phyloP scores from a whole-genome alignment of 805 yeast species.

The Candida manassasensis region DNA sequence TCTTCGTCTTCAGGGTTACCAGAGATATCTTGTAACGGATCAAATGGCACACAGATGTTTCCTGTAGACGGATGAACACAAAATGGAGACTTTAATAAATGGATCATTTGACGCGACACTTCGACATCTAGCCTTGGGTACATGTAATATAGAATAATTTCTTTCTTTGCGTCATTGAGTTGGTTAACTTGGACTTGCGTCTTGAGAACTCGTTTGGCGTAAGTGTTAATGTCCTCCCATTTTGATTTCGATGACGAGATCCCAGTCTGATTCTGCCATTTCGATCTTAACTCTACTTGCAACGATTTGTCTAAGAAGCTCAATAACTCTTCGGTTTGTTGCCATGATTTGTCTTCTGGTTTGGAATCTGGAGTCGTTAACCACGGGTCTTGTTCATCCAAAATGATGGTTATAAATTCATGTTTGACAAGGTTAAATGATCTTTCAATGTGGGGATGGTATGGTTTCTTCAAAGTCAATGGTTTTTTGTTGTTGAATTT shows the following conservation, averaged over 20 bases:
- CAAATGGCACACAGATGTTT: constrained; percentile 87
- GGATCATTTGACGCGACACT: constrained; percentile 85
- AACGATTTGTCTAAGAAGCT: constrained; percentile 56
- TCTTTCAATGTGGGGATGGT: constrained; percentile 82
- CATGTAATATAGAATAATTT: constrained; percentile 69
- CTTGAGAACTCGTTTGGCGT: constrained; percentile 46
- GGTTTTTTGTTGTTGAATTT: constrained; percentile 41
- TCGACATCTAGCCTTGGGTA: constrained; percentile 93
- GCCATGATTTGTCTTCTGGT: constrained; percentile 46
- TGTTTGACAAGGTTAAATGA: constrained; percentile 63
- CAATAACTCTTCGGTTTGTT: constrained; percentile 48
- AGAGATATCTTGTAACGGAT: constrained; percentile 39
- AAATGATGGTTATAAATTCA: constrained; percentile 59
- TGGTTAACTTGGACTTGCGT: constrained; percentile 42
- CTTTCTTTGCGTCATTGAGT: constrained; percentile 71
- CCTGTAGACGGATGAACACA: constrained; percentile 97
- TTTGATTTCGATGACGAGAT: constrained; percentile 51
- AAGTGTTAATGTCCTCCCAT: constrained; percentile 71
- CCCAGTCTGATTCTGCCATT: constrained; percentile 46
- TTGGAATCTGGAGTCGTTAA: constrained; percentile 22
- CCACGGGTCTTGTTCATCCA: constrained; percentile 90
- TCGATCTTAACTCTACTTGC: constrained; percentile 45
- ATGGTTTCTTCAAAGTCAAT: constrained; percentile 64
- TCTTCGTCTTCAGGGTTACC: constrained; percentile 31
- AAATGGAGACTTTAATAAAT: constrained; percentile 91